phyloP scores from a whole-genome alignment of 2,329 filamentous ascomycete species.

The Ceratocystis albifundus region DNA sequence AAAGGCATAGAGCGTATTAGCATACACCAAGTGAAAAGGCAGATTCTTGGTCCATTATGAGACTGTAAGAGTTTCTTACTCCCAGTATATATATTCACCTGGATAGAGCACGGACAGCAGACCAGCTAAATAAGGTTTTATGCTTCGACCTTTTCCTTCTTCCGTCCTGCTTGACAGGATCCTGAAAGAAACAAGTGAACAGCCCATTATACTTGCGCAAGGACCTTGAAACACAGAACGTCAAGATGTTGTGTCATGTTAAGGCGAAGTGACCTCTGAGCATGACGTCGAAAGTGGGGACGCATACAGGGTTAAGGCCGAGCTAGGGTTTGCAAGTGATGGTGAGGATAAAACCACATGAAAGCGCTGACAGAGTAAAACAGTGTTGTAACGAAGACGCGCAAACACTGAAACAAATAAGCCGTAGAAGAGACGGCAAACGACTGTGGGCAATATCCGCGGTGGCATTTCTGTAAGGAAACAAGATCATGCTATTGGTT shows the following conservation, averaged over 20 bases:
- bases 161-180: not conserved
- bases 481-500: constrained; percentile 19
- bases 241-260: constrained; percentile 8
- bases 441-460: too few species aligned
- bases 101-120: not conserved
- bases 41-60: not conserved
- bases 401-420: constrained; percentile 4
- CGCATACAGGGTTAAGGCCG: not conserved
- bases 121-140: not conserved
- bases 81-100: not conserved
- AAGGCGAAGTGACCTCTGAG: not conserved
- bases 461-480: constrained; percentile 2
- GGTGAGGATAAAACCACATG: not conserved
- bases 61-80: not conserved
- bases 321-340: not conserved
- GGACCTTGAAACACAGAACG: constrained; percentile 5
- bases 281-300: constrained; percentile 13
- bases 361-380: constrained; percentile 20
- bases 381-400: not conserved
- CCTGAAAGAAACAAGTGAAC: not conserved
- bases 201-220: not conserved
- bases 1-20: not conserved
- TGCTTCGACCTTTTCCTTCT: not conserved
- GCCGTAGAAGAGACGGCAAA: not conserved
- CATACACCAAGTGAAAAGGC: not conserved